These are phyloP conservation scores for Lathyrus sativus DNA, from an alignment of 306 rosid genomes.

Conservation along the genomic window DNA sequence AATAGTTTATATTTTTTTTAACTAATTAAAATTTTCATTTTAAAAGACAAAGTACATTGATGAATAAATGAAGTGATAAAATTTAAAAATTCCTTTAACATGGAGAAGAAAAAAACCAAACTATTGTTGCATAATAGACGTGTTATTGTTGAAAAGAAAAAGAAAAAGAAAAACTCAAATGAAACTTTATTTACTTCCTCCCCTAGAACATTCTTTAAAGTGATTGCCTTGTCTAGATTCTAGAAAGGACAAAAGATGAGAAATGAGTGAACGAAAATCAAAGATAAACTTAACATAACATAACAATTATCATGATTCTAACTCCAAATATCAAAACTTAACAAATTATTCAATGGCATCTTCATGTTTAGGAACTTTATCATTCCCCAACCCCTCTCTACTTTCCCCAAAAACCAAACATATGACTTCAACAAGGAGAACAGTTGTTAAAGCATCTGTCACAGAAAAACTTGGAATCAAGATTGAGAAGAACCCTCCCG, in stretches of 20 bases:
- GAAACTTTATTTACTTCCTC: neutral
- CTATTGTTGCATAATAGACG: neutral
- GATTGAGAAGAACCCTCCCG: constrained; percentile 76
- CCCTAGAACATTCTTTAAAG: constrained; percentile 10
- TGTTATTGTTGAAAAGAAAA: neutral
- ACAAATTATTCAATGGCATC: constrained; percentile 41
- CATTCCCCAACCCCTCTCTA: constrained; percentile 23
- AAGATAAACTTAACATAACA: constrained; percentile 19
- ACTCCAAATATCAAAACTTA: neutral
- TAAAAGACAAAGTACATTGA: too few species aligned
- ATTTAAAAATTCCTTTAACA: neutral
- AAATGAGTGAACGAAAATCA: constrained; percentile 42
- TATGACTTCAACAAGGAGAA: constrained; percentile 31
- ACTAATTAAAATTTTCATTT: too few species aligned
- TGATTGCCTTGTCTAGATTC: constrained; percentile 4
- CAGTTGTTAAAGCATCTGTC: constrained; percentile 46
- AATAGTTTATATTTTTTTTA: too few species aligned
- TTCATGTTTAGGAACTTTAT: constrained; percentile 35
- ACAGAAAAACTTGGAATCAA: constrained; percentile 75
- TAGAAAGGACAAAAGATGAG: constrained; percentile 42
- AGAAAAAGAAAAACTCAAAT: neutral
- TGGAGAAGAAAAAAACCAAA: neutral
- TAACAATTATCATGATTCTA: constrained; percentile 5
- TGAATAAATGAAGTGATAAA: too few species aligned
- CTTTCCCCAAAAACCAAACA: constrained; percentile 37